Percentiles rank a stretch among this genome's conserved stretches.
Conservation (phyloP, 768 basidiomycete species). For the Lyophyllum semitale region DNA sequence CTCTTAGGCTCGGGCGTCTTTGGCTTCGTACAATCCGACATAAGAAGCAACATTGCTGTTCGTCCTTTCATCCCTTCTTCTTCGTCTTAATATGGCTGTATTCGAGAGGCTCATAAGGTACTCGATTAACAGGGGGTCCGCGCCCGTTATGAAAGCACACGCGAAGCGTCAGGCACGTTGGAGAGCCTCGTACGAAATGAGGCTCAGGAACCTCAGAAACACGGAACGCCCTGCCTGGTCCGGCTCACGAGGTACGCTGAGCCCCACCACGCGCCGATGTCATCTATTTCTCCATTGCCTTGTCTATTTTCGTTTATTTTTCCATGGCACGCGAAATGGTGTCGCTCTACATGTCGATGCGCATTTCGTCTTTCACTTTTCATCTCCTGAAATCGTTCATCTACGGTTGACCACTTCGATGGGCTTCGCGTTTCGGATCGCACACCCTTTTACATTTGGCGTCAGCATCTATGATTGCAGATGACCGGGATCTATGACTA, state of each 20-base stretch:
- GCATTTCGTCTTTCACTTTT: not conserved
- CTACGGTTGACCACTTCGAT: not conserved
- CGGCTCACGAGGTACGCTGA: conserved; percentile 61
- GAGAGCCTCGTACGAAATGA: conserved; percentile 63
- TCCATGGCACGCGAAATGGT: not conserved
- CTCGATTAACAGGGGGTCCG: conserved; percentile 59
- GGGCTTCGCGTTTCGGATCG: too few relatives aligned
- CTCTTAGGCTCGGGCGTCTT: conserved; percentile 70
- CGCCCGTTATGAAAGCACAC: conserved; percentile 44
- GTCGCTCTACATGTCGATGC: not conserved
- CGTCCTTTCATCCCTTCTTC: conserved; percentile 28
- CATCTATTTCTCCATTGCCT: conserved; percentile 9
- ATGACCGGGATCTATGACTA: not conserved
- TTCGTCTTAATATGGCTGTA: not conserved
- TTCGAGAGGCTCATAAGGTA: not conserved
- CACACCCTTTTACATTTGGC: not conserved
- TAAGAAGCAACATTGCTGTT: conserved; percentile 67
- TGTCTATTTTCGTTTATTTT: not conserved
- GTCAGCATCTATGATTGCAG: not conserved
- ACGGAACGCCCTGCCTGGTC: conserved; percentile 64
- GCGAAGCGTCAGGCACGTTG: conserved; percentile 50
- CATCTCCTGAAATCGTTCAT: not conserved
- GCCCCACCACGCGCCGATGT: not conserved
- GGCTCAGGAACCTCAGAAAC: conserved; percentile 37
- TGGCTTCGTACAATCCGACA: conserved; percentile 72